Evolutionary conservation across 2,329 filamentous ascomycete genomes (phyloP), one percentile per base, ranked within the genome.

Genomic region (Thelonectria olida): DNA sequence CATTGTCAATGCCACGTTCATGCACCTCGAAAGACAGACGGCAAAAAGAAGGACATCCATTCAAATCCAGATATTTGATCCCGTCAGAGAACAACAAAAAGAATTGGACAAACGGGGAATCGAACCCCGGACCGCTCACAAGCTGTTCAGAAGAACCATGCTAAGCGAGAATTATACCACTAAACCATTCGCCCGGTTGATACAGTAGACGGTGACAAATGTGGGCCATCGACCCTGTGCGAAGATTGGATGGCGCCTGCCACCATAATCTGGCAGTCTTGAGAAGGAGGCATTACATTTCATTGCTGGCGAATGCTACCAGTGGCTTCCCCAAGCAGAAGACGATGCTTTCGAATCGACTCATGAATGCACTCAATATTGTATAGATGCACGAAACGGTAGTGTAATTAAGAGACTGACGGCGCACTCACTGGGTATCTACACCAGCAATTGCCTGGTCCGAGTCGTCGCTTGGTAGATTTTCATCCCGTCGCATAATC

Each of bases 381-480:
- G n/a, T n/a, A n/a, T n/a, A n/a, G n/a, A n/a, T n/a, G n/a, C n/a
- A n/a, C n/a, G n/a, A n/a, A n/a, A n/a, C n/a, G n/a, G n/a, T n/a
- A n/a, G n/a, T n/a, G n/a, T n/a, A n/a, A n/a, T n/a, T n/a, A n/a
- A n/a, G n/a, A n/a, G n/a, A n/a, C n/a, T n/a, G n/a, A n/a, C n/a
- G n/a, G n/a, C n/a, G n/a, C n/a, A n/a, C n/a, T n/a, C n/a, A n/a
- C n/a, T n/a, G n/a, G n/a, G n/a, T n/a, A n/a, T n/a, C n/a, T n/a
- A n/a, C 53, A 23, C 63, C 51, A 5, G 66, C 64, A 34, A 58
- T 62, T 49, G 70, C 61, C 28, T 70, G 72, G 22, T 72, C 73
- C 39, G 76, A 78, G 51, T 79, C 75, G 27, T 80, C 80, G 39
- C 82, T 79, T 0, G 78, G 79, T 19, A 84, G 74, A 48, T 84